phyloP scores from a whole-genome alignment of 352 stramenopile species.

The Phytophthora tentaculata region DNA sequence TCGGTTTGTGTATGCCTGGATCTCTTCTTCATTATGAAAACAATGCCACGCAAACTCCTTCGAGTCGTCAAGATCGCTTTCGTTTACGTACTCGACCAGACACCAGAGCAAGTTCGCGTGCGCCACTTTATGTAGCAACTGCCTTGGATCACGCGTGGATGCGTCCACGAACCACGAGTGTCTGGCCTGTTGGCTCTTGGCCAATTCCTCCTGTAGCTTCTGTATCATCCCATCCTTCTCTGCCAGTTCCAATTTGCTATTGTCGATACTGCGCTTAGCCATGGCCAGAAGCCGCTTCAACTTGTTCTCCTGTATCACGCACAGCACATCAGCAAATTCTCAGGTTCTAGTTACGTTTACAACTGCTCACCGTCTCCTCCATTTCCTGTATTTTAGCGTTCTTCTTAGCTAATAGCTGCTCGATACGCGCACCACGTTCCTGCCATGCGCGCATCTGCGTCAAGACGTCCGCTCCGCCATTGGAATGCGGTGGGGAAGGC shows the following conservation, averaged over 20 bases:
- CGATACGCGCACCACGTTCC: constrained; percentile 63
- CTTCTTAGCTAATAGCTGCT: constrained; percentile 73
- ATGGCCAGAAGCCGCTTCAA: constrained; percentile 84
- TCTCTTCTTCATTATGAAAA: constrained; percentile 67
- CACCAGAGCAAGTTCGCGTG: constrained; percentile 74
- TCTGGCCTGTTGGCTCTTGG: constrained; percentile 40
- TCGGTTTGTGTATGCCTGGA: constrained; percentile 62
- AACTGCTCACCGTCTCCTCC: constrained; percentile 64
- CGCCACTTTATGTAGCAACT: constrained; percentile 73
- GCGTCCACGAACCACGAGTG: constrained; percentile 62
- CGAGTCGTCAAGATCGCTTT: constrained; percentile 72
- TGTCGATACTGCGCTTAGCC: constrained; percentile 91
- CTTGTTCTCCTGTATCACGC: constrained; percentile 61
- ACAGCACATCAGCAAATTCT: constrained; percentile 2
- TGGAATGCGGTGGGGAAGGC: constrained; percentile 29
- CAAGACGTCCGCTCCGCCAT: constrained; percentile 23
- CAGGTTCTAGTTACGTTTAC: not conserved
- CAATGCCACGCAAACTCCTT: constrained; percentile 76
- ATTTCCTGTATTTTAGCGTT: constrained; percentile 77
- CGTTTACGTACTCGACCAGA: constrained; percentile 80
- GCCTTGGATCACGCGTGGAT: constrained; percentile 60
- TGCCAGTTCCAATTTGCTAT: constrained; percentile 81
- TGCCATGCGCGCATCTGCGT: constrained; percentile 61
- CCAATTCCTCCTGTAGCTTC: constrained; percentile 54
- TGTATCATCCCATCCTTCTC: constrained; percentile 70